Conservation (phyloP, 306 rosid genomes). For the Cercis canadensis region DNA sequence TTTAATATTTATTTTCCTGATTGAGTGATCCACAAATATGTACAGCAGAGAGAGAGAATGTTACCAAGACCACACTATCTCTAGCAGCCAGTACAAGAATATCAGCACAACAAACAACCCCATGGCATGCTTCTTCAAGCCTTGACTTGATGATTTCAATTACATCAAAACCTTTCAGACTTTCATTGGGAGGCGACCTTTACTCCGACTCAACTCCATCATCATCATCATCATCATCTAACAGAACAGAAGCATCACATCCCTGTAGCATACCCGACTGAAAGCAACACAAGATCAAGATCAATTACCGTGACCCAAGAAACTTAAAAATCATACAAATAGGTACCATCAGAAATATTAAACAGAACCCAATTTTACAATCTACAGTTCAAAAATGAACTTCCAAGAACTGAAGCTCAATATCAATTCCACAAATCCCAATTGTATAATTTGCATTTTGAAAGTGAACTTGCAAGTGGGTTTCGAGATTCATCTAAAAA, state of each 20-base stretch:
- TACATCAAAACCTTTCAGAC: constrained; percentile 48
- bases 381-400: too few species aligned
- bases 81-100: constrained; percentile 55
- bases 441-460: too few species aligned
- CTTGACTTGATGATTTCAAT: constrained; percentile 46
- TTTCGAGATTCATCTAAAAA: too few species aligned
- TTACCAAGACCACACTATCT: constrained; percentile 50
- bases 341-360: too few species aligned
- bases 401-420: too few species aligned
- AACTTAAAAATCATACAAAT: too few species aligned
- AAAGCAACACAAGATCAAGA: constrained; percentile 22
- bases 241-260: constrained; percentile 53
- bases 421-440: too few species aligned
- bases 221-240: constrained; percentile 46
- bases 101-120: constrained; percentile 54
- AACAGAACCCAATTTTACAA: too few species aligned
- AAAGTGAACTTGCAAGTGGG: too few species aligned
- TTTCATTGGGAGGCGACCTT: constrained; percentile 42
- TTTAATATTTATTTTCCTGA: constrained; percentile 3
- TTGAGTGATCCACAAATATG: neutral
- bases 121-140: constrained; percentile 50
- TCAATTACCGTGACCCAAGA: too few species aligned
- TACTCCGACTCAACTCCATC: constrained; percentile 46
- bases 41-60: neutral
- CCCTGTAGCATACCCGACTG: constrained; percentile 40